phyloP scores from a whole-genome alignment of 306 rosid genomes.

The Biancaea sappan region DNA sequence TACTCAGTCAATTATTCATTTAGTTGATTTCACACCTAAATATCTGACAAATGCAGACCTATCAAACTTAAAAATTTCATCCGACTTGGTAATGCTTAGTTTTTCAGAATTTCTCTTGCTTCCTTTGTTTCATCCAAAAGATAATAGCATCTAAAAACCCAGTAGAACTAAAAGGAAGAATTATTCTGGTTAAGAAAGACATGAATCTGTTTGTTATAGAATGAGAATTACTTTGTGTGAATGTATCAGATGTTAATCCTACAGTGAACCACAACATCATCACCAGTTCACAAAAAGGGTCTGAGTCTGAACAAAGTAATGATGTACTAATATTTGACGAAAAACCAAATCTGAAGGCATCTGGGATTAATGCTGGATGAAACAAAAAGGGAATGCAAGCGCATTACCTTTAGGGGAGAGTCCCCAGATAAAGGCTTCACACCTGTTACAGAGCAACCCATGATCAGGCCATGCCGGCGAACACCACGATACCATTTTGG shows the following conservation, averaged over 20 bases:
- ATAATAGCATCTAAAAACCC: neutral
- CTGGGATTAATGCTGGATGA: neutral
- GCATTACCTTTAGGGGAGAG: constrained; percentile 71
- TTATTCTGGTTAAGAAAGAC: neutral
- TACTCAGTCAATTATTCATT: neutral
- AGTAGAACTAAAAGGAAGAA: neutral
- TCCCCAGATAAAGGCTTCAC: constrained; percentile 80
- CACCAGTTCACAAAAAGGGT: neutral
- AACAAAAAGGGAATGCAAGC: constrained; percentile 2
- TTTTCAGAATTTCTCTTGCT: neutral
- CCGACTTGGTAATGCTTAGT: neutral
- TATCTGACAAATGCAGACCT: neutral
- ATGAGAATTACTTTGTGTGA: neutral
- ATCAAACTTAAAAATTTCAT: neutral
- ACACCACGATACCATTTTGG: constrained; percentile 94
- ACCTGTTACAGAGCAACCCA: constrained; percentile 90
- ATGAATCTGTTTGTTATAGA: too few relatives aligned
- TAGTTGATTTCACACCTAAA: neutral
- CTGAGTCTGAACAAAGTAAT: neutral
- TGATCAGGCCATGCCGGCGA: constrained; percentile 78
- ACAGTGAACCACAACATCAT: neutral
- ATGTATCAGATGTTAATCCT: neutral
- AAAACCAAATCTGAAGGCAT: neutral
- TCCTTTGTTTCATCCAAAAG: neutral
- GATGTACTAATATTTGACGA: neutral